Base-by-base conservation (phyloP, 139 green algal genomes). In the Chlorella sp. region DNA sequence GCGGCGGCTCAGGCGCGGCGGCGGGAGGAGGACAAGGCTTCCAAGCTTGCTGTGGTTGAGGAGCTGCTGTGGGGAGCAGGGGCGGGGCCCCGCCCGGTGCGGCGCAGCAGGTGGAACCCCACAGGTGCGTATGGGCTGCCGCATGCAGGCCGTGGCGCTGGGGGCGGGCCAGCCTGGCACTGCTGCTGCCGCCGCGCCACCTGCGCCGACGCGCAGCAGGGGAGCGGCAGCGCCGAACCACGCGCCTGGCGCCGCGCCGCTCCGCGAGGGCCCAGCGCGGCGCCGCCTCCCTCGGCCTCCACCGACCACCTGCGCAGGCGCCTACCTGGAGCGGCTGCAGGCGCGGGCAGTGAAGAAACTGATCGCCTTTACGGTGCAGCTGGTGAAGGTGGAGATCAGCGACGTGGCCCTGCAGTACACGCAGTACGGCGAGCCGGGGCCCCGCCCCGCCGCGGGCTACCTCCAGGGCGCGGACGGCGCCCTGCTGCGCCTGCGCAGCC, bases 401-500 rank as follows among this genome's bases (percentile, higher is more conserved):
- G 69, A 88, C 41, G 46, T 87, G 6, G 41, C 60, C 35, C 5
- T 85, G n/a, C 51, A 36, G 7, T 88, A 82, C 51, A 74, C 55
- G 43, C 85, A 90, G 74, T 45, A 69, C 15, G 83, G 77, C 11
- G 77, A 87, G 83, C 83, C 85, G 3, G 85, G 85, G 4, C 85
- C 85, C 19, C 72, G 58, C 11, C 79, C 73, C 31, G 31, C 73
- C 11, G 56, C 38, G 45, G 75, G 48, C 55, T 60, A 80, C 59
- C 70, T 89, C 21, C 56, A 79, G 46, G 85, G 83, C n/a, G 61
- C 40, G 2, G 85, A 90, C 66, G 73, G 43, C 14, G 53, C 81
- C 19, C 33, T 50, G 61, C 67, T 90, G 61, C 36, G 31, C 29
- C 27, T 90, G 2, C 67, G 85, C 19, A 69, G 61, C 42, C 42